Evolutionary conservation across 169 alveolate species (phyloP).

Genomic region (Cryptosporidium bovis): DNA sequence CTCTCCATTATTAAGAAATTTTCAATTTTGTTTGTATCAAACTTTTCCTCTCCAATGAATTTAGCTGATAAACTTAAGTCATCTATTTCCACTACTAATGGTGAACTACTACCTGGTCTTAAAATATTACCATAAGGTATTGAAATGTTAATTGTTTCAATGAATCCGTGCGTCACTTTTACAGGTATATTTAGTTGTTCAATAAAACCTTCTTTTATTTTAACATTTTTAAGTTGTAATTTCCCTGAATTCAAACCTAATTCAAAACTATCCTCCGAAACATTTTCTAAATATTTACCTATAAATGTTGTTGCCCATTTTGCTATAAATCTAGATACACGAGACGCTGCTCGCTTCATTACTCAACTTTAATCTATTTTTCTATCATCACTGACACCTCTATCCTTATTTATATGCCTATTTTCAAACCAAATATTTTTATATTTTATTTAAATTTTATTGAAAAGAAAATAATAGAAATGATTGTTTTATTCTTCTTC

Average conservation of each 20-base stretch:
- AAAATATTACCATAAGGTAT: constrained; percentile 66
- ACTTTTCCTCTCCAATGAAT: constrained; percentile 29
- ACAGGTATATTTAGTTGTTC: constrained; percentile 56
- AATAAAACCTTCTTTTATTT: constrained; percentile 39
- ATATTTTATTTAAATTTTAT: neutral
- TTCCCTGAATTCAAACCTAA: constrained; percentile 61
- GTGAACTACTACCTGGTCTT: constrained; percentile 55
- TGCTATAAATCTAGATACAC: constrained; percentile 66
- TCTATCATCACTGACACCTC: constrained; percentile 3
- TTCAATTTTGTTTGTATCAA: constrained; percentile 29
- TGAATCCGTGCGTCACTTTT: constrained; percentile 35
- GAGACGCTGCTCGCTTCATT: constrained; percentile 75
- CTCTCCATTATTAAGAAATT: constrained; percentile 42
- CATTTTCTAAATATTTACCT: constrained; percentile 73
- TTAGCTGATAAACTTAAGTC: constrained; percentile 38
- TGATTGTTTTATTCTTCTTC: neutral
- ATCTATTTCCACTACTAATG: constrained; percentile 66
- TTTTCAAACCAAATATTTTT: neutral
- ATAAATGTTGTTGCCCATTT: constrained; percentile 74
- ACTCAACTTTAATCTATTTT: neutral
- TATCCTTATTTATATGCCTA: neutral
- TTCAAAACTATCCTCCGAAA: constrained; percentile 71
- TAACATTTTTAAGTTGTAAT: constrained; percentile 54
- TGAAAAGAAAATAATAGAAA: neutral
- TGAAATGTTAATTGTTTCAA: constrained; percentile 59